phyloP scores from a whole-genome alignment of 2,329 filamentous ascomycete genomes.

The Paraphoma chrysanthemicola region DNA sequence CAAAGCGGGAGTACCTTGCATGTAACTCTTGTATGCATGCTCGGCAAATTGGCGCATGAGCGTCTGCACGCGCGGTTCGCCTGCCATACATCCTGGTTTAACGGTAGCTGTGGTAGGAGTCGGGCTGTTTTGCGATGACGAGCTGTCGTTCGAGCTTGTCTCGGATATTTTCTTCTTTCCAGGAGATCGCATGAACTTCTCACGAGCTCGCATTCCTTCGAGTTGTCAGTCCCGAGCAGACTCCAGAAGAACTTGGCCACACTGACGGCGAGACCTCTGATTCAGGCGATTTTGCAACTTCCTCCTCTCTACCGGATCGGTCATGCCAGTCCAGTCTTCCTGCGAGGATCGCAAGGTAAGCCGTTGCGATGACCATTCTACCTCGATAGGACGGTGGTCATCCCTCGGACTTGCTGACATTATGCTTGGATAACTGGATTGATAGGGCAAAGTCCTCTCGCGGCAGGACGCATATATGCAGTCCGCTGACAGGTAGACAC shows the following conservation, averaged over 20 bases:
- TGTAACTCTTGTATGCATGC: constrained; percentile 24
- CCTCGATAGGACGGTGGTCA: constrained; percentile 1
- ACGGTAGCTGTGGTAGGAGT: not conserved
- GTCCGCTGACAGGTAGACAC: not conserved
- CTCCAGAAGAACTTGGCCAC: not conserved
- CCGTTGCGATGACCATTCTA: constrained; percentile 17
- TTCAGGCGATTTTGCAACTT: constrained; percentile 29
- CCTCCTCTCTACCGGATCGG: constrained; percentile 16
- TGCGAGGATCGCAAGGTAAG: constrained; percentile 9
- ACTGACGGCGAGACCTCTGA: constrained; percentile 20
- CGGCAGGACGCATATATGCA: constrained; percentile 2
- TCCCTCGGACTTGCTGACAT: constrained; percentile 4
- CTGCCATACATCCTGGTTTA: constrained; percentile 5
- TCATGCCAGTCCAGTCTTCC: constrained; percentile 29
- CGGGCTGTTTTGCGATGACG: not conserved
- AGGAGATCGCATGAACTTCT: not conserved
- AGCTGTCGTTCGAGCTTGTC: not conserved
- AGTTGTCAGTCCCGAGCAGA: not conserved
- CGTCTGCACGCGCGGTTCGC: constrained; percentile 10
- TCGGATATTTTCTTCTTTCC: not conserved
- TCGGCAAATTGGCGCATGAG: constrained; percentile 21
- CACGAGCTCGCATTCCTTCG: not conserved
- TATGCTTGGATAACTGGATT: not conserved
- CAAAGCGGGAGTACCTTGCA: constrained; percentile 16
- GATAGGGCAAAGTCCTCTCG: not conserved